Evolutionary conservation across 192 early-diverging fungal species (phyloP).

Genomic region (Coemansia sp.): DNA sequence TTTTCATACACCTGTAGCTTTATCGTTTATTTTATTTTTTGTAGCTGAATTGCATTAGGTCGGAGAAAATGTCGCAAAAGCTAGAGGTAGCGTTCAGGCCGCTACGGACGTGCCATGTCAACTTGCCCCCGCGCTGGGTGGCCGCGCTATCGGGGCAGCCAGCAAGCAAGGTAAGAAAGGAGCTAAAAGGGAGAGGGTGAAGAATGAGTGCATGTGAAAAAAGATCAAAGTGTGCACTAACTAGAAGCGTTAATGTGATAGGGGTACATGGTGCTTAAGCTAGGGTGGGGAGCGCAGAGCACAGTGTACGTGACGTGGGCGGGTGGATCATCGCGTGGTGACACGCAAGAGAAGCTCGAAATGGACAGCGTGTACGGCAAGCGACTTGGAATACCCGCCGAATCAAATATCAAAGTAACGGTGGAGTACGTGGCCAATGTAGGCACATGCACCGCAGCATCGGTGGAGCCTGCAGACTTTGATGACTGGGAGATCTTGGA

Average conservation of each 20-base stretch:
- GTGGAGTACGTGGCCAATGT: constrained; percentile 62
- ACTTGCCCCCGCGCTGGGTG: constrained; percentile 73
- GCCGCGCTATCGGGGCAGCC: constrained; percentile 65
- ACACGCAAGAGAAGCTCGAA: constrained; percentile 53
- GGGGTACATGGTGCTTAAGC: constrained; percentile 41
- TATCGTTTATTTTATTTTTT: neutral
- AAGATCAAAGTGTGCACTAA: neutral
- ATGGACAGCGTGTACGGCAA: constrained; percentile 71
- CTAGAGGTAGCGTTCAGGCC: constrained; percentile 66
- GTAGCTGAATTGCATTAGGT: neutral
- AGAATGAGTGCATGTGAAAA: neutral
- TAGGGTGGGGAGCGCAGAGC: constrained; percentile 21
- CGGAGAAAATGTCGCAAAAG: constrained; percentile 57
- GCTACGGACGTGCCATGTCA: constrained; percentile 68
- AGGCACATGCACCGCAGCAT: constrained; percentile 58
- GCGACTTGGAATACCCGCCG: constrained; percentile 63
- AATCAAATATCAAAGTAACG: neutral
- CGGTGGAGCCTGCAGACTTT: constrained; percentile 67
- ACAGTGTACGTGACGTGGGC: constrained; percentile 43
- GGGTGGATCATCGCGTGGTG: constrained; percentile 26
- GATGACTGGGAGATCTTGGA: constrained; percentile 87
- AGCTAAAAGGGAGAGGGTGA: neutral
- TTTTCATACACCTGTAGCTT: neutral
- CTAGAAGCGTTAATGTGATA: neutral
- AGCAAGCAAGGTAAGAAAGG: constrained; percentile 56